Conservation (phyloP, 1,284 basidiomycete species). For the Xanthoconium separans region DNA sequence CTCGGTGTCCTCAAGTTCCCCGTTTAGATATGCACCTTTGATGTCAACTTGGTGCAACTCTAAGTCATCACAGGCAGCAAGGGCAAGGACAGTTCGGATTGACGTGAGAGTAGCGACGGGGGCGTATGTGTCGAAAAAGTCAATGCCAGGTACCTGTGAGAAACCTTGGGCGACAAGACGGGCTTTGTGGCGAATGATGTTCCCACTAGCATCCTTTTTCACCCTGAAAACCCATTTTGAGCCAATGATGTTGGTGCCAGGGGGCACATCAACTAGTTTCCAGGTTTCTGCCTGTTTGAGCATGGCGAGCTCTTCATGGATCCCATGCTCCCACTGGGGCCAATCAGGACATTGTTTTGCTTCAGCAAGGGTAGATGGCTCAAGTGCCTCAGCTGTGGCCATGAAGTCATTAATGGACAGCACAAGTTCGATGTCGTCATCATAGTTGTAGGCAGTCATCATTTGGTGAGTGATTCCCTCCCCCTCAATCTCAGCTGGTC, state of each 20-base stretch:
- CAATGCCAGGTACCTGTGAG: slow-evolving; percentile 37
- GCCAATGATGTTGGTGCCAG: slow-evolving; percentile 12
- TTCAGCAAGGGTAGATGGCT: neutral
- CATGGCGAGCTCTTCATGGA: neutral
- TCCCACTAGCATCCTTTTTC: slow-evolving; percentile 31
- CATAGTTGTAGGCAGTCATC: neutral
- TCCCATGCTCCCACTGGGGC: neutral
- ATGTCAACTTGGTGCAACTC: slow-evolving; percentile 2
- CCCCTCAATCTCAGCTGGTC: neutral
- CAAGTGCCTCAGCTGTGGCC: neutral
- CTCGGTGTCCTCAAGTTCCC: neutral
- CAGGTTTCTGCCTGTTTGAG: slow-evolving; percentile 10
- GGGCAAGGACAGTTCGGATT: slow-evolving; percentile 26
- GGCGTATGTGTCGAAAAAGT: slow-evolving; percentile 40
- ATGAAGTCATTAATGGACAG: neutral
- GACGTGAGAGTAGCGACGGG: slow-evolving; percentile 32
- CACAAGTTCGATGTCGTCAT: neutral
- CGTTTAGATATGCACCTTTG: slow-evolving; percentile 3
- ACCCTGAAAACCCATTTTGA: slow-evolving; percentile 37
- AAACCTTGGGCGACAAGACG: slow-evolving; percentile 42
- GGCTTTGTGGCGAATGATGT: slow-evolving; percentile 36
- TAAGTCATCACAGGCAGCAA: neutral
- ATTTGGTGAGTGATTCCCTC: neutral
- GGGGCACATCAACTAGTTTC: slow-evolving; percentile 1
- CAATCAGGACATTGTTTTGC: neutral